Base-by-base conservation (phyloP, 306 rosid genomes). In the Castanea mollissima region DNA sequence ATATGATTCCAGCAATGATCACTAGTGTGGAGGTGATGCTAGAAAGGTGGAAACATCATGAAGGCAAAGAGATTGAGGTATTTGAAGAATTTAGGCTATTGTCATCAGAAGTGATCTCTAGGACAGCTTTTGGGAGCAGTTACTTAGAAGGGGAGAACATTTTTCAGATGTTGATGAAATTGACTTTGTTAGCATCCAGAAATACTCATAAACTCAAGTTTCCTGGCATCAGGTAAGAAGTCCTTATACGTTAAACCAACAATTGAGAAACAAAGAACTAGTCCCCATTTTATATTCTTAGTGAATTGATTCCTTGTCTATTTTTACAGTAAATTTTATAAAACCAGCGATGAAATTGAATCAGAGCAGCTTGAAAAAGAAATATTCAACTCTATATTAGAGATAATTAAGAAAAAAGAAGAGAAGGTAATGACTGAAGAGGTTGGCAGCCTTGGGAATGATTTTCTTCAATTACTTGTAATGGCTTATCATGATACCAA, bases 391-490 rank as follows among this genome's bases (percentile, higher is more conserved):
- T 52, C 73, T 15, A 11, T 83, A 18, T 15, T 72, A 23, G 58
- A 78, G 58, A 51, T 78, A 4, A 34, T 78, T 8, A 64, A 67
- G 79, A 68, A 78, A 78, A 74, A 83, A 70, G 76, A 74, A 35
- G 20, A 67, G 63, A 75, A 32, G 35, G 35, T 32, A 32, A 32
- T 32, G 35, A 32, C 35, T 32, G 6, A 32, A 32, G 35, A 32
- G 62, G 18, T 74, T 69, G 71, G 18, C 25, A 57, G 63, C 70
- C 79, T 74, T 70, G 83, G 83, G 59, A 59, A 49, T 70, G 86
- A 83, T 60, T 79, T 69, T 75, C 77, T 83, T 21, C 83, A 83
- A 57, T 18, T 69, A 41, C 86, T 83, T 10, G 38, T 83, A 11
- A 79, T 54, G 69, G 86, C 86, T 35, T 77, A 79, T 55, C 74